phyloP scores from a whole-genome alignment of 1,284 basidiomycete species.

The Peniophora sp. region DNA sequence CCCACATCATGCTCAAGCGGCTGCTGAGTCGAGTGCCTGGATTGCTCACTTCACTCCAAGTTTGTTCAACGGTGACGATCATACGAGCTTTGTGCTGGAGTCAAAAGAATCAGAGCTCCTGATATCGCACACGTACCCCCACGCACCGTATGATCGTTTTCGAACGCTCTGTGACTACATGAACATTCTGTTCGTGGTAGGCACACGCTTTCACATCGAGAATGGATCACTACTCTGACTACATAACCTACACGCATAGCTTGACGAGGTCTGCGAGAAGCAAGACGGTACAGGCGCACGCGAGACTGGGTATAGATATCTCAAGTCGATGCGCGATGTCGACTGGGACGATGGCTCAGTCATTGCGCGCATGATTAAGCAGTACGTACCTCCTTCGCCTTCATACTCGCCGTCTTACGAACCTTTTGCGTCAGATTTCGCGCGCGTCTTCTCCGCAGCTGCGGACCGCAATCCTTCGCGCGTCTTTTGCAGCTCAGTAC shows the following conservation, averaged over 20 bases:
- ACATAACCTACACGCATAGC: too few relatives aligned
- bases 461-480: slow-evolving; percentile 33
- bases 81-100: slow-evolving; percentile 44
- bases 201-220: too few relatives aligned
- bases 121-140: slow-evolving; percentile 50
- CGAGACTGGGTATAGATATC: slow-evolving; percentile 42
- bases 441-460: slow-evolving; percentile 34
- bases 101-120: slow-evolving; percentile 40
- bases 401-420: slow-evolving; percentile 2
- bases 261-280: slow-evolving; percentile 61
- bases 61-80: slow-evolving; percentile 53
- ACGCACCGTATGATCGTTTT: slow-evolving; percentile 51
- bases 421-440: slow-evolving; percentile 32
- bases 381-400: slow-evolving; percentile 15
- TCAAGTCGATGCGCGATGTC: slow-evolving; percentile 23
- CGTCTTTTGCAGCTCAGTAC: slow-evolving; percentile 41
- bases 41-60: slow-evolving; percentile 46
- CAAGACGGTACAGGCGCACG: slow-evolving; percentile 48
- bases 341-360: slow-evolving; percentile 26
- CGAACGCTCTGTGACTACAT: slow-evolving; percentile 59
- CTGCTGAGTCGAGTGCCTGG: slow-evolving; percentile 52
- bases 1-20: slow-evolving; percentile 46
- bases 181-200: slow-evolving; percentile 57
- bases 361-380: slow-evolving; percentile 25
- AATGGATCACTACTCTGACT: too few relatives aligned